Conservation (phyloP, 129 eudicot species). For the Chrysanthemum lavandulifolium region DNA sequence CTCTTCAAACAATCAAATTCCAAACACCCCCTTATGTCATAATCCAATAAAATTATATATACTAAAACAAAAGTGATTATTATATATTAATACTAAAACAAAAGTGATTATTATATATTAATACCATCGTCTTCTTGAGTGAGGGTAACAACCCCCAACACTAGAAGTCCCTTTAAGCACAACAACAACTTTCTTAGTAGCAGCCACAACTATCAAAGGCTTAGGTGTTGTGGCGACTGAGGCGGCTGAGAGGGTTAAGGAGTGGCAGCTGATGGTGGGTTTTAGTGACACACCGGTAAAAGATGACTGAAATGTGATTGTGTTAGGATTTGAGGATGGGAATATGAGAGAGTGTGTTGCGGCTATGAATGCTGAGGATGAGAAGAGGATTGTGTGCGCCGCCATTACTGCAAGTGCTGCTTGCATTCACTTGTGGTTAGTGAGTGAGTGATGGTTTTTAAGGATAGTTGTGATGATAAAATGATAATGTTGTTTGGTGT, state of each 20-base stretch:
- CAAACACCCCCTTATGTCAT: no score
- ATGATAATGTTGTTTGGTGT: slow-evolving; percentile 31
- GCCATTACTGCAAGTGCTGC: slow-evolving; percentile 79
- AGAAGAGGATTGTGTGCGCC: slow-evolving; percentile 60
- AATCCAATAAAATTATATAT: not conserved
- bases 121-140: no score
- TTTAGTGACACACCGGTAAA: slow-evolving; percentile 57
- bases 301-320: slow-evolving; percentile 33
- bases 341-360: slow-evolving; percentile 33
- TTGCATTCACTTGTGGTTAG: slow-evolving; percentile 40
- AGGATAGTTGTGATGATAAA: not conserved
- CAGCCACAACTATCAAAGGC: slow-evolving; percentile 73
- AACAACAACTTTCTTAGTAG: slow-evolving; percentile 85
- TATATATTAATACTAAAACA: no score
- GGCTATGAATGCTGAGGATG: slow-evolving; percentile 20
- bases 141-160: slow-evolving; percentile 41
- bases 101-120: no score
- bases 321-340: slow-evolving; percentile 41
- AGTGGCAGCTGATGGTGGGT: slow-evolving; percentile 42
- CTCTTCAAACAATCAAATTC: no score
- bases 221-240: slow-evolving; percentile 34
- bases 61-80: no score
- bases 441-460: not conserved
- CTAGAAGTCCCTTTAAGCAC: slow-evolving; percentile 81
- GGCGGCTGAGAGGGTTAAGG: slow-evolving; percentile 44